Evolutionary conservation across 805 yeast species (phyloP), one percentile per base, ranked within the genome.

Genomic region (Kodamaea kakaduensis): DNA sequence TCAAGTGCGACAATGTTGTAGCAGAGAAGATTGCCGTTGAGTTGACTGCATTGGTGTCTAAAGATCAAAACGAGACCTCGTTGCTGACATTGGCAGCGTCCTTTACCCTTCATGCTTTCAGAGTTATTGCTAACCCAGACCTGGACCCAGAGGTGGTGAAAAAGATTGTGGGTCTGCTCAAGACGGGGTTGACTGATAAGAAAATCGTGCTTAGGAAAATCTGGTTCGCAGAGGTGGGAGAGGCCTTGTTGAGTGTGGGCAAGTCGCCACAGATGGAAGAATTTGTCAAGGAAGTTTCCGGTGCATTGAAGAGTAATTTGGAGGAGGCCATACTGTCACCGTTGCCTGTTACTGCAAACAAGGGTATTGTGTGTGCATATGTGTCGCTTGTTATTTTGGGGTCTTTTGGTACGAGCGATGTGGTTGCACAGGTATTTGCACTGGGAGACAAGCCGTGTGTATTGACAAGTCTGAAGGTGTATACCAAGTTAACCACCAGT

Each of bases 1-100:
- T 56, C 3, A 47, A 43, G 10, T 50, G 59, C 4, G 65, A 75
- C 2, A 45, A 40, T 9, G 25, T 37, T 6, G 29, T 26, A 6
- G 42, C 52, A 1, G 31, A 35, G 1, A 63, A 59, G 21, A 57
- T 81, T 3, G 54, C 73, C 2, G 49, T 59, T 1, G 67, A 59
- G 0, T 50, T 86, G 22, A 43, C 69, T 1, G 67, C 81, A 2
- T 59, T 78, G n/a, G 64, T 82, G 3, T 35, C 73, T 0, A 88
- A 84, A 46, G 97, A 90, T 48, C 75, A 78, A 30, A 85, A 87
- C 47, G 97, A 90, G 50, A 12, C 44, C 1, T 75, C 84, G 0
- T 63, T 88, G 25, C 40, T 61, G 3, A 60, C 66, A 3, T 61
- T 78, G 38, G 61, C 81, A 5, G 54, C 58, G 6, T 71, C 82